These are phyloP conservation scores for Paraphoma chrysanthemicola DNA, from an alignment of 2,329 filamentous ascomycete species.

Conservation along the genomic window DNA sequence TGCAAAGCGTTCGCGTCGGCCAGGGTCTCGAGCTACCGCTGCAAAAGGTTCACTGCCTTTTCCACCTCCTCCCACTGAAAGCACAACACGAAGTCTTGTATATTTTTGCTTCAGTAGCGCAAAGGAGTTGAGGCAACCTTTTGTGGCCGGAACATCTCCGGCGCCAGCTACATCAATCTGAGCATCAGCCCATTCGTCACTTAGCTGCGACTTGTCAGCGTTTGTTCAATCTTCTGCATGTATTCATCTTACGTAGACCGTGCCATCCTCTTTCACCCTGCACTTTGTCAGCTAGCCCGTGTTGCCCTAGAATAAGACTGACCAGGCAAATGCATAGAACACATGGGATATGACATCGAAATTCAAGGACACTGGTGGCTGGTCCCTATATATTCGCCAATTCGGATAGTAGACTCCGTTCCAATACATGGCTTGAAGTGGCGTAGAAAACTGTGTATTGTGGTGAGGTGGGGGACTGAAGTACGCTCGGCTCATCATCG, in stretches of 20 bases:
- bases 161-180: constrained; percentile 73
- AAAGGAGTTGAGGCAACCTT: constrained; percentile 72
- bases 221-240: constrained; percentile 9
- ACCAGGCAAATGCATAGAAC: constrained; percentile 81
- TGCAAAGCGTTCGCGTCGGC: constrained; percentile 72
- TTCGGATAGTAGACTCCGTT: constrained; percentile 90
- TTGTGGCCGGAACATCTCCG: constrained; percentile 41
- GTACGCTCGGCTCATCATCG: constrained; percentile 41
- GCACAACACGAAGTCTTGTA: constrained; percentile 73
- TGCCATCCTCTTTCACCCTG: constrained; percentile 73
- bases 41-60: constrained; percentile 72
- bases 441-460: constrained; percentile 37
- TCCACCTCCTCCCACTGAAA: constrained; percentile 79
- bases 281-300: constrained; percentile 24
- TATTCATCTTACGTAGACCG: constrained; percentile 70
- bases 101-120: constrained; percentile 75
- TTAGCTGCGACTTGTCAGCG: constrained; percentile 62
- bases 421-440: constrained; percentile 50
- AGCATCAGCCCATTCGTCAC: constrained; percentile 79
- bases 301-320: constrained; percentile 23
- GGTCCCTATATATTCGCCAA: constrained; percentile 73
- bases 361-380: constrained; percentile 76
- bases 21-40: constrained; percentile 66
- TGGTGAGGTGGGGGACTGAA: constrained; percentile 27
- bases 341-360: constrained; percentile 80